These are phyloP conservation scores for Monosporascus sp. DNA, from an alignment of 2,329 filamentous ascomycete species.

Conservation along the genomic window DNA sequence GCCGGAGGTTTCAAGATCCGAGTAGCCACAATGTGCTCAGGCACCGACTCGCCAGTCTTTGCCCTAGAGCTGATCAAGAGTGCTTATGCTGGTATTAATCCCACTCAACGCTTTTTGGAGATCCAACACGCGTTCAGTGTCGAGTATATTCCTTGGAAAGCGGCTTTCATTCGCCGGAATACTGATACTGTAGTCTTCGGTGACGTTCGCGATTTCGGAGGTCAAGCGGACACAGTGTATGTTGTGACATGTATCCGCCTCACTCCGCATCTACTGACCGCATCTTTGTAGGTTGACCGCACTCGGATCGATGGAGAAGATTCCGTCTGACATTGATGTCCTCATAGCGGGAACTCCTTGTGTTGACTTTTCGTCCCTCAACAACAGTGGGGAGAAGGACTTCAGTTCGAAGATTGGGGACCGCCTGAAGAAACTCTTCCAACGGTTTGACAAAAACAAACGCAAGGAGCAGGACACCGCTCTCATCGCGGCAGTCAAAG, in stretches of 20 bases:
- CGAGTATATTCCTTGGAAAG: slow-evolving; percentile 59
- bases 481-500: slow-evolving; percentile 2
- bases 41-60: slow-evolving; percentile 69
- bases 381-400: slow-evolving; percentile 43
- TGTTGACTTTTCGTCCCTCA: slow-evolving; percentile 67
- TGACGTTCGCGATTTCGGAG: slow-evolving; percentile 52
- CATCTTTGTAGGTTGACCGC: slow-evolving; percentile 51
- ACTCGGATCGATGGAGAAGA: slow-evolving; percentile 51
- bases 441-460: slow-evolving; percentile 17
- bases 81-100: slow-evolving; percentile 26
- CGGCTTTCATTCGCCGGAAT: slow-evolving; percentile 59
- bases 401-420: slow-evolving; percentile 46
- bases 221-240: slow-evolving; percentile 35
- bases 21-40: slow-evolving; percentile 73
- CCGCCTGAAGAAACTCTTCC: background rate
- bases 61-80: slow-evolving; percentile 53
- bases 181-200: slow-evolving; percentile 50
- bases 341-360: slow-evolving; percentile 70
- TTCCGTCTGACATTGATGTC: slow-evolving; percentile 57
- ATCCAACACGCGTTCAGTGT: slow-evolving; percentile 55
- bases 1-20: slow-evolving; percentile 23
- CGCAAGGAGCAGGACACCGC: slow-evolving; percentile 37
- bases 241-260: slow-evolving; percentile 19
- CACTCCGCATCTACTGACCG: slow-evolving; percentile 5
- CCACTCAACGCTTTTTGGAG: slow-evolving; percentile 30